A percentile compares a stretch with the other conserved stretches of the same genome.
Conservation (phyloP, 768 basidiomycete genomes). For the Hypsizygus marmoreus region DNA sequence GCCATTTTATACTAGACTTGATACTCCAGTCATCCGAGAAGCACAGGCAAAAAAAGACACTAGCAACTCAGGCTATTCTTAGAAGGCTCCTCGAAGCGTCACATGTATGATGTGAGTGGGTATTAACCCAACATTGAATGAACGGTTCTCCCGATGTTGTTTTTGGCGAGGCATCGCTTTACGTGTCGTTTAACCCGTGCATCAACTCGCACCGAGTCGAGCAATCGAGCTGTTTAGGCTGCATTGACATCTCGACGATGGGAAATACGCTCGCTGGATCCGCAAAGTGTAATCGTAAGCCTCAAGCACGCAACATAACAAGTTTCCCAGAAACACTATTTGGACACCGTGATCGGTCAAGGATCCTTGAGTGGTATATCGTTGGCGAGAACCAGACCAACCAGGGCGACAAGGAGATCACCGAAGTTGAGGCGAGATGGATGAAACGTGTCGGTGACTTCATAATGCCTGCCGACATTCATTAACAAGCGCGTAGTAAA, state of each 20-base stretch:
- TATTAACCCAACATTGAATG: constrained; percentile 2
- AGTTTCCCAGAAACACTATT: not conserved
- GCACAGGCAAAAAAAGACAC: not conserved
- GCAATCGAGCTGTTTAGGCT: not conserved
- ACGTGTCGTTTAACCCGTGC: not conserved
- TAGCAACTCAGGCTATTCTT: not conserved
- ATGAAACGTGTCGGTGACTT: too few relatives aligned
- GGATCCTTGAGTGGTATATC: too few relatives aligned
- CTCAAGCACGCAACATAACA: not conserved
- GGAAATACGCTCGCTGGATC: not conserved
- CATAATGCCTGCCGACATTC: too few relatives aligned
- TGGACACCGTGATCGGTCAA: too few relatives aligned
- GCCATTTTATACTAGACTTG: constrained; percentile 10
- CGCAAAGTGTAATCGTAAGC: not conserved
- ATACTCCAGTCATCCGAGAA: not conserved
- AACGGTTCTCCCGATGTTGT: constrained; percentile 10
- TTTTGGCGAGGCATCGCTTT: not conserved
- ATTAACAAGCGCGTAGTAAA: too few relatives aligned
- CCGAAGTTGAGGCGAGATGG: not conserved
- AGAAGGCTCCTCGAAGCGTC: constrained; percentile 1
- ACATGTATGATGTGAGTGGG: constrained; percentile 11
- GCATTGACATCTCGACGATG: not conserved
- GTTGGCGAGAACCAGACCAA: too few relatives aligned
- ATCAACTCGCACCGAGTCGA: not conserved
- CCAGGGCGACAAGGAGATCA: not conserved